Conservation (phyloP, 2,329 filamentous ascomycete genomes). For the Hypoxylon sp. region DNA sequence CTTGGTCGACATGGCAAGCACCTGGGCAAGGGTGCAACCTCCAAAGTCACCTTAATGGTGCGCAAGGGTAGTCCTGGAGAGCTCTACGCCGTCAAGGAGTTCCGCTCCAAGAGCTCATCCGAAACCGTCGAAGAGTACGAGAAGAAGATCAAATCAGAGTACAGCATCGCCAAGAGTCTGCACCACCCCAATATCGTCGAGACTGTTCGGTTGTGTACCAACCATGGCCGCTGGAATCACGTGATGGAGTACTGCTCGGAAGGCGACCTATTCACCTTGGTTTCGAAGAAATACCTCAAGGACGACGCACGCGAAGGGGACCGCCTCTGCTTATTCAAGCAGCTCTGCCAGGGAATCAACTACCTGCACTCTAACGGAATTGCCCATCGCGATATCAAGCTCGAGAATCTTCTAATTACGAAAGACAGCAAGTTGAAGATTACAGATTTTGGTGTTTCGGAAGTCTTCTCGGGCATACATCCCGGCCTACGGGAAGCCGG, state of each 20-base stretch:
- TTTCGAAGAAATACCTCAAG: slow-evolving; percentile 78
- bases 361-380: slow-evolving; percentile 89
- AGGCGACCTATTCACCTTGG: slow-evolving; percentile 83
- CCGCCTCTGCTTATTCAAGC: slow-evolving; percentile 89
- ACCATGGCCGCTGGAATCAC: slow-evolving; percentile 85
- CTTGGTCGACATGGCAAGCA: slow-evolving; percentile 80
- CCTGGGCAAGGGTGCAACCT: slow-evolving; percentile 85
- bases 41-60: slow-evolving; percentile 85
- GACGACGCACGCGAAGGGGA: slow-evolving; percentile 76
- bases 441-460: slow-evolving; percentile 90
- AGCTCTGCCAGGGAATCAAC: slow-evolving; percentile 83
- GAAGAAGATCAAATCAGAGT: slow-evolving; percentile 93
- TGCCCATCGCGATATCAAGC: slow-evolving; percentile 91
- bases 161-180: slow-evolving; percentile 86
- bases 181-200: slow-evolving; percentile 91
- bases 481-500: slow-evolving; percentile 81
- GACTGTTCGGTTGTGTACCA: slow-evolving; percentile 81
- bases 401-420: slow-evolving; percentile 86
- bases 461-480: slow-evolving; percentile 86
- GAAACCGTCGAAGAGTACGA: slow-evolving; percentile 83
- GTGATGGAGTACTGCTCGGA: slow-evolving; percentile 93
- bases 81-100: slow-evolving; percentile 89
- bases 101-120: slow-evolving; percentile 77
- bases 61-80: slow-evolving; percentile 76
- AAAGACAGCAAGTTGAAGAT: slow-evolving; percentile 88